Evolutionary conservation across 1,139 yeast species (phyloP).

Genomic region (Blastobotrys proliferans): DNA sequence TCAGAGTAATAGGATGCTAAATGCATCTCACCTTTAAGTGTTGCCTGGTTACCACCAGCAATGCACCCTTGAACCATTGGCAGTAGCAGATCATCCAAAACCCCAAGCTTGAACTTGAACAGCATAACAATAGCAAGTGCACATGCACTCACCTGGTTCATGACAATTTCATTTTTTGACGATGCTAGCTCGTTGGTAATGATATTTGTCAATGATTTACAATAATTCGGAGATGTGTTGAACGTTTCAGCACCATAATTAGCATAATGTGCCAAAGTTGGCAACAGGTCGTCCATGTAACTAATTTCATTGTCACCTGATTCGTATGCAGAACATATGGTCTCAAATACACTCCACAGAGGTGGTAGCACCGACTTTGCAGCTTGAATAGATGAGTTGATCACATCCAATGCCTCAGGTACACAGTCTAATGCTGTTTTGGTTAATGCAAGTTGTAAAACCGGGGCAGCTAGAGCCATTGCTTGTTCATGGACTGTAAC

Average conservation of each 20-base stretch:
- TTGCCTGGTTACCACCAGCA: neutral
- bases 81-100: neutral
- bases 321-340: neutral
- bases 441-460: neutral
- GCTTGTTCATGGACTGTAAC: slow-evolving; percentile 11
- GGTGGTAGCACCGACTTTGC: neutral
- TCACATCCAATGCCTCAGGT: neutral
- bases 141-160: too few species aligned
- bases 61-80: neutral
- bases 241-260: slow-evolving; percentile 2
- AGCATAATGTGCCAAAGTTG: neutral
- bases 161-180: too few species aligned
- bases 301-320: too few species aligned
- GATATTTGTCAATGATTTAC: too few species aligned
- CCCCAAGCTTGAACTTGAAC: neutral
- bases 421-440: neutral
- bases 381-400: neutral
- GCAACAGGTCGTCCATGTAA: neutral
- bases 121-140: too few species aligned
- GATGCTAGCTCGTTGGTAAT: too few species aligned
- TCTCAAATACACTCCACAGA: slow-evolving; percentile 5
- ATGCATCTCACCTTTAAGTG: neutral
- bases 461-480: slow-evolving; percentile 7
- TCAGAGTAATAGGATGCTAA: neutral
- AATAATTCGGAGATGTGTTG: neutral